A percentile compares a stretch with the other conserved stretches of the same genome.
phyloP scores from a whole-genome alignment of 2,329 filamentous ascomycete genomes.

The Biscogniauxia mediterranea region DNA sequence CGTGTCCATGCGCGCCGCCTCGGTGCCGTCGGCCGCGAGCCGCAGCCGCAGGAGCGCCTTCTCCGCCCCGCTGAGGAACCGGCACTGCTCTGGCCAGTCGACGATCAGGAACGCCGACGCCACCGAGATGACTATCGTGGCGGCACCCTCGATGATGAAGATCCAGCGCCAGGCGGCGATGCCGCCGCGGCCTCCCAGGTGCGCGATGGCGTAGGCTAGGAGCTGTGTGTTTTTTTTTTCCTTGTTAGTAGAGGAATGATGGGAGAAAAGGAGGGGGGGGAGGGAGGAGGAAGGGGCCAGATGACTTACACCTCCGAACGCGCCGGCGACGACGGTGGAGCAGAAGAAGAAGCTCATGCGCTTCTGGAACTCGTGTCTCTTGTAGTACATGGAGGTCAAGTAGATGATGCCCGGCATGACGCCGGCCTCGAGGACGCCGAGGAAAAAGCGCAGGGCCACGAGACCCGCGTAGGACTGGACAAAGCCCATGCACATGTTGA shows the following conservation, averaged over 20 bases:
- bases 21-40: conserved; percentile 30
- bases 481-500: conserved; percentile 47
- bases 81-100: conserved; percentile 49
- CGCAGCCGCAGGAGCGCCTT: conserved; percentile 33
- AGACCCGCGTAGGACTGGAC: conserved; percentile 40
- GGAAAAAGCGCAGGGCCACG: conserved; percentile 42
- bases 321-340: conserved; percentile 41
- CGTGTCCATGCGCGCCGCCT: conserved; percentile 29
- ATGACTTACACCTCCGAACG: conserved; percentile 39
- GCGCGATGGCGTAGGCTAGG: conserved; percentile 46
- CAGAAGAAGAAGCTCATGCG: conserved; percentile 45
- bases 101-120: conserved; percentile 43
- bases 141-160: conserved; percentile 41
- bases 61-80: conserved; percentile 44
- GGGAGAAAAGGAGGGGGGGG: background rate
- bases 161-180: conserved; percentile 50
- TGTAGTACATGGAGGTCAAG: conserved; percentile 49
- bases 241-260: background rate
- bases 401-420: conserved; percentile 47
- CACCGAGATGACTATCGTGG: conserved; percentile 34
- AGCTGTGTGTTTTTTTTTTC: conserved; percentile 27
- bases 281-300: background rate
- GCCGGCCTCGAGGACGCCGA: conserved; percentile 47
- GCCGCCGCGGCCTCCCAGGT: conserved; percentile 42
- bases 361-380: conserved; percentile 46